Base-by-base conservation (phyloP, 108 stramenopile species). In the Conticribra weissflogii region DNA sequence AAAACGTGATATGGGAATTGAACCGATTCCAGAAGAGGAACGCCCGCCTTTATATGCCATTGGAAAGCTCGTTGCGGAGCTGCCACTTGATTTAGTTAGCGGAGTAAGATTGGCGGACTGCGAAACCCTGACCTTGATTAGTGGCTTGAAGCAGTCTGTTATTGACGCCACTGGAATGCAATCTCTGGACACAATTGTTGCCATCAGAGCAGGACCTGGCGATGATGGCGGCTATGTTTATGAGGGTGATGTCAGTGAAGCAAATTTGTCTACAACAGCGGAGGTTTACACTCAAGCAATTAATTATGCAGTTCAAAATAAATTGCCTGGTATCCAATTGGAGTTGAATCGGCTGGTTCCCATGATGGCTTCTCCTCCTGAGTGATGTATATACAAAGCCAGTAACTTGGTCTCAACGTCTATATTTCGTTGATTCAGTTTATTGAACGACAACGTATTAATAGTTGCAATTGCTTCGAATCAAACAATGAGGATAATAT, bases 141-240 rank as follows among this genome's bases (percentile, higher is more conserved):
- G 74, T 45, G 66, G 68, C 48, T 3, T 76, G 15, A 60, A 54
- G 36, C 54, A 65, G 15, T 18, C 50, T 30, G 74, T 76, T 3
- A 65, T 63, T 23, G 66, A 76, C 55, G 53, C 19, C 31, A 76
- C 74, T 12, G 74, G 74, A 47, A 56, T 76, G 4, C 66, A 67
- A 62, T 76, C 74, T n/a, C 49, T 76, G 53, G 74, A 76, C 62
- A 76, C 74, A 32, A 76, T 76, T 68, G 66, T 76, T 30, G 59
- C 74, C 22, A 54, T 76, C 56, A 66, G 74, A 19, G 74, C 66
- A 22, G 74, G 74, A 18, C 27, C 15, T 57, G 72, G 56, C 52
- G 62, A 55, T 12, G 49, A 48, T 45, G 74, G 59, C 7, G 23
- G 66, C 18, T 71, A 54, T 62, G 74, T 59, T 15, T 76, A 63